phyloP scores from a whole-genome alignment of 345 rosid species.

The Clarkia xantiana region DNA sequence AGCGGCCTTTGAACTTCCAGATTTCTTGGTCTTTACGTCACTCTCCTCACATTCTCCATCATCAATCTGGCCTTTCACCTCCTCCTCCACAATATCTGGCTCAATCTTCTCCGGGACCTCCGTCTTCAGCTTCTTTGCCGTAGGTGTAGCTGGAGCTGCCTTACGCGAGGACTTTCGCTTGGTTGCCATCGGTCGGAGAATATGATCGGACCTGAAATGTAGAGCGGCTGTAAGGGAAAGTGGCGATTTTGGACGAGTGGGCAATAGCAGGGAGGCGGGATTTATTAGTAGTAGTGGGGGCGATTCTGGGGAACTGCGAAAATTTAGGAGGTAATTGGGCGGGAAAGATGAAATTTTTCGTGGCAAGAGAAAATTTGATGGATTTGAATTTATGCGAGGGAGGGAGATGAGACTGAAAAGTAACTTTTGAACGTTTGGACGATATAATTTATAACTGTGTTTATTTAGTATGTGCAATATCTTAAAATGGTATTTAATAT shows the following conservation, averaged over 20 bases:
- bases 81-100: not conserved
- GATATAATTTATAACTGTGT: no score
- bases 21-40: no score
- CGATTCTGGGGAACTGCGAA: constrained; percentile 4
- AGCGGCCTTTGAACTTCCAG: no score
- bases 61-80: not conserved
- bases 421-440: not conserved
- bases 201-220: constrained; percentile 11
- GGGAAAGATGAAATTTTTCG: constrained; percentile 3
- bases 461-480: no score
- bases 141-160: not conserved
- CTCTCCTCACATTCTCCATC: no score
- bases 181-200: constrained; percentile 5
- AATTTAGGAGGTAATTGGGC: constrained; percentile 4
- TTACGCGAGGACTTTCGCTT: constrained; percentile 6
- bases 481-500: no score
- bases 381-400: not conserved
- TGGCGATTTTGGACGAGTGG: constrained; percentile 19
- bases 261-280: not conserved
- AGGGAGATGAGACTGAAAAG: not conserved
- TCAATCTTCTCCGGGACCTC: not conserved
- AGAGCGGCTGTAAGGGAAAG: constrained; percentile 2
- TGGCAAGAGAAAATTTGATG: not conserved
- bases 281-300: not conserved
- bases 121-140: not conserved